Evolutionary conservation across 495 filamentous ascomycete genomes (phyloP).

Genomic region (Aspergillus homomorphus): DNA sequence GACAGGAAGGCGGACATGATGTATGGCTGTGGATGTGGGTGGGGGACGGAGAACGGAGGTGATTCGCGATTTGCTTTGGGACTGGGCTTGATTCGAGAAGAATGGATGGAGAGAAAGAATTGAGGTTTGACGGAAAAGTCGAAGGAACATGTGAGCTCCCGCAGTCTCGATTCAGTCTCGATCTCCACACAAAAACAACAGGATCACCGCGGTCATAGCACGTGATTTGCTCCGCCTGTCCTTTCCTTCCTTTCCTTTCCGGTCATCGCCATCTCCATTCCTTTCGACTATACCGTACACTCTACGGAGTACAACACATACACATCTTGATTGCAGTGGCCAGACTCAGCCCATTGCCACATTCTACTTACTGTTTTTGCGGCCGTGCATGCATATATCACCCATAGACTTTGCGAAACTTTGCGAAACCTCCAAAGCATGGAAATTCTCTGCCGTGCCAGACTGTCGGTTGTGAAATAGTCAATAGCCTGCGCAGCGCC

Average conservation of each 20-base stretch:
- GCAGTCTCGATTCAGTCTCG: too few relatives aligned
- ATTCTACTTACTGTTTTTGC: background rate
- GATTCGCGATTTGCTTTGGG: background rate
- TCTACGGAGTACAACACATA: too few relatives aligned
- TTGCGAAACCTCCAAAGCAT: background rate
- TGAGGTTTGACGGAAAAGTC: too few relatives aligned
- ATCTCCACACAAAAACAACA: too few relatives aligned
- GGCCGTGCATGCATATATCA: conserved; percentile 16
- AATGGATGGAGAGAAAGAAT: too few relatives aligned
- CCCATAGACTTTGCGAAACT: conserved; percentile 12
- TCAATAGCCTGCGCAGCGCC: conserved; percentile 5
- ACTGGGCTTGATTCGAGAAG: too few relatives aligned
- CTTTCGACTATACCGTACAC: too few relatives aligned
- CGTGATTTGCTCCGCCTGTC: too few relatives aligned
- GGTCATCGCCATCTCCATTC: too few relatives aligned
- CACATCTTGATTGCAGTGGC: background rate
- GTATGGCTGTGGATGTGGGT: conserved; percentile 35
- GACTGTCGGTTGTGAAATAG: conserved; percentile 1
- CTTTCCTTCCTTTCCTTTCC: too few relatives aligned
- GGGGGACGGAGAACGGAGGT: conserved; percentile 16
- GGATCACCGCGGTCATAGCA: too few relatives aligned
- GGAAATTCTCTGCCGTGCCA: background rate
- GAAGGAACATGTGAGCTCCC: too few relatives aligned
- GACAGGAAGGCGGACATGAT: conserved; percentile 53
- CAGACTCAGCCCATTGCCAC: conserved; percentile 3